Conservation (phyloP, 805 yeast genomes). For the Metschnikowia sp. region DNA sequence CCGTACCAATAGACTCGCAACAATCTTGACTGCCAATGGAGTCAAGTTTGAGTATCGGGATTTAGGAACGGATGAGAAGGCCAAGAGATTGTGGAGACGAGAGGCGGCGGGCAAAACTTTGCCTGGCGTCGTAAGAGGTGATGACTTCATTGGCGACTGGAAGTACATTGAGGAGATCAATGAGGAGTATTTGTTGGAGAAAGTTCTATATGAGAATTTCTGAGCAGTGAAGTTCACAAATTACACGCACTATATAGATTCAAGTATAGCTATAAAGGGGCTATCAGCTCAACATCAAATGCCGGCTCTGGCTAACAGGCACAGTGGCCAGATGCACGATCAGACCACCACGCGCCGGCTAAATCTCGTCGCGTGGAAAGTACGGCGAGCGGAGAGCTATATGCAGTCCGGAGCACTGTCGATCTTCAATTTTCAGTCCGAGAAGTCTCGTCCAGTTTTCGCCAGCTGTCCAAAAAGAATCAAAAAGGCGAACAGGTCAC, state of each 20-base stretch:
- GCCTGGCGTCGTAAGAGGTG: constrained; percentile 84
- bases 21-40: constrained; percentile 72
- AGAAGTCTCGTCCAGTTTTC: constrained; percentile 5
- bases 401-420: neutral
- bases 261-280: too few species aligned
- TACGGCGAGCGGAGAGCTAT: neutral
- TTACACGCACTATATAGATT: neutral
- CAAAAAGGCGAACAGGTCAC: neutral
- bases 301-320: too few species aligned
- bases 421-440: constrained; percentile 2
- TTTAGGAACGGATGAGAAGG: constrained; percentile 83
- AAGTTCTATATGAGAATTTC: constrained; percentile 61
- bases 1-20: constrained; percentile 70
- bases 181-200: constrained; percentile 67
- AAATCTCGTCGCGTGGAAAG: neutral
- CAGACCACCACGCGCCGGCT: neutral
- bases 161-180: constrained; percentile 83
- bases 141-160: constrained; percentile 81
- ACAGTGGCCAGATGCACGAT: neutral
- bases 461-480: constrained; percentile 5
- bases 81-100: constrained; percentile 80
- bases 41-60: constrained; percentile 68
- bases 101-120: constrained; percentile 66
- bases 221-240: neutral
- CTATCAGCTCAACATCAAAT: too few species aligned